Evolutionary conservation across 2,329 filamentous ascomycete species (phyloP).

Genomic region (Diaporthe nobilis): DNA sequence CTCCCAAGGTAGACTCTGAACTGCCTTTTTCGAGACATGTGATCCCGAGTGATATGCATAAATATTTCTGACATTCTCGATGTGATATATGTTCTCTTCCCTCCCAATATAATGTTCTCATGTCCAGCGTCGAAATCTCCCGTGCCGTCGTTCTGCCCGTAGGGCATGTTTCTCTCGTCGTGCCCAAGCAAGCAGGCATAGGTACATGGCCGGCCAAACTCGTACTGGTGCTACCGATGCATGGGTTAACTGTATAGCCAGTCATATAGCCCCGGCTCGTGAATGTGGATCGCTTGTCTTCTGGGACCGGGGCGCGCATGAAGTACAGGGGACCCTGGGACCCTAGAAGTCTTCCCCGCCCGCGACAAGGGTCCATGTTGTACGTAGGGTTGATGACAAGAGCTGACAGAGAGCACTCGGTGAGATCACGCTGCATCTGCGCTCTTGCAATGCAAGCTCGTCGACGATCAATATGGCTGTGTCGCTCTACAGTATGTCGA

Average conservation of each 20-base stretch:
- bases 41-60: constrained; percentile 21
- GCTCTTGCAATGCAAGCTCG: neutral
- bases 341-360: constrained; percentile 25
- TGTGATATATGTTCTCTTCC: neutral
- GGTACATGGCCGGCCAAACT: neutral
- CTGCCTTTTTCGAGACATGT: constrained; percentile 20
- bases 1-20: constrained; percentile 13
- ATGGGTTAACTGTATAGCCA: constrained; percentile 26
- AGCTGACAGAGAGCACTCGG: constrained; percentile 18
- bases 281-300: constrained; percentile 14
- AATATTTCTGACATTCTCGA: neutral
- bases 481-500: constrained; percentile 7
- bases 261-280: constrained; percentile 13
- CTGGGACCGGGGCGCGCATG: constrained; percentile 25
- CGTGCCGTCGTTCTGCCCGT: neutral
- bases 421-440: constrained; percentile 27
- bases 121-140: neutral
- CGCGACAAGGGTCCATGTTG: constrained; percentile 23
- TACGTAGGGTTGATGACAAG: constrained; percentile 32
- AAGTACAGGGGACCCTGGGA: constrained; percentile 16
- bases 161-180: constrained; percentile 7
- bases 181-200: neutral
- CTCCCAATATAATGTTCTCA: neutral
- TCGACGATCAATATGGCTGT: constrained; percentile 9
- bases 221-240: constrained; percentile 19